Evolutionary conservation across 495 filamentous ascomycete genomes (phyloP).

Genomic region (Aspergillus indologenus): DNA sequence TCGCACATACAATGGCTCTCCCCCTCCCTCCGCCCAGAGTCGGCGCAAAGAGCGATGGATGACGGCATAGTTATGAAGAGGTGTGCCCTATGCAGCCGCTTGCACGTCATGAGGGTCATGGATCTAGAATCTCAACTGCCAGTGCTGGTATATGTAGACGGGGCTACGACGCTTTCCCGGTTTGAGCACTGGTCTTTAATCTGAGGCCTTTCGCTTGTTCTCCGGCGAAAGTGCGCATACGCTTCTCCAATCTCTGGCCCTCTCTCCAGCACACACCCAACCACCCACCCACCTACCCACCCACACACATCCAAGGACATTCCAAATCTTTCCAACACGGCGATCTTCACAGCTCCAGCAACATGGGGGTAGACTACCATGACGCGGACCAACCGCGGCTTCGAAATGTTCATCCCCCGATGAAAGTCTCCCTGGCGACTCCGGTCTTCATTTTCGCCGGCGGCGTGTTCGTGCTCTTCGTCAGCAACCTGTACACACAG

Average conservation of each 20-base stretch:
- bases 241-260: not conserved
- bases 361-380: conserved; percentile 25
- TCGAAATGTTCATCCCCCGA: conserved; percentile 29
- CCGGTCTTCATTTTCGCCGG: conserved; percentile 35
- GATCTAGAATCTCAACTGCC: conserved; percentile 1
- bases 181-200: not conserved
- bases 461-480: conserved; percentile 24
- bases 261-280: not conserved
- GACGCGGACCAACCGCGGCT: conserved; percentile 20
- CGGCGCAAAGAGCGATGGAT: conserved; percentile 13
- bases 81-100: not conserved
- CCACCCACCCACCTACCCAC: not conserved
- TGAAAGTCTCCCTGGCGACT: conserved; percentile 37
- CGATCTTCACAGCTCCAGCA: not conserved
- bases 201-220: not conserved
- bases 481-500: conserved; percentile 25
- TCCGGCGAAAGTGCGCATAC: not conserved
- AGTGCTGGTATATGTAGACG: not conserved
- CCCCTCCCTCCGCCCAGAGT: too few species aligned
- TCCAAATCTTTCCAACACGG: not conserved
- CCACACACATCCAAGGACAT: too few species aligned
- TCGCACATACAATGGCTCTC: not conserved
- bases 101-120: not conserved
- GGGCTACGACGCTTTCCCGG: not conserved
- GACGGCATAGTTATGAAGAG: conserved; percentile 19